Evolutionary conservation across 2,329 filamentous ascomycete genomes (phyloP), one percentile per base, ranked within the genome.

Genomic region (Ceratocystis huliohia): DNA sequence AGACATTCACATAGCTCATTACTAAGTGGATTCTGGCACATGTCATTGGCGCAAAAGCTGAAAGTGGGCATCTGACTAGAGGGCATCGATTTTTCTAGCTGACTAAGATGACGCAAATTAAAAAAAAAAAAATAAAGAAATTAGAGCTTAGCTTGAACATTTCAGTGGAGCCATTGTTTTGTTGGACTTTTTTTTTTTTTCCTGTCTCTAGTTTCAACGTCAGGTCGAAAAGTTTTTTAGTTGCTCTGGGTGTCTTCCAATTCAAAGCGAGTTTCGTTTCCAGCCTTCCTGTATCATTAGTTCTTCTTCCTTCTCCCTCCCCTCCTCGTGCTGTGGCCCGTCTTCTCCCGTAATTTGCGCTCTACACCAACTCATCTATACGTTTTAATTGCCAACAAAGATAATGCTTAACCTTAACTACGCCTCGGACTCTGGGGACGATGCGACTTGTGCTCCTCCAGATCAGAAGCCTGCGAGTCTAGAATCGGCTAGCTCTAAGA

Each of bases 91-190:
- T 44, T 48, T 28, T 13, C 44, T 30, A 37, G 37, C 41, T 66
- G 65, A 66, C 65, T 66, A 66, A 66, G 37, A 67, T 65, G 63
- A 67, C 63, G 66, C 48, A 65, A 13, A 4, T 13, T 10, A 13
- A 1, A 15, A 13, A 41, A 37, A 41, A 13, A 41, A 45, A 61
- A 50, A 33, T 20, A 17, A n/a, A 44, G 4, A 33, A 30, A 50
- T 10, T 48, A 0, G 20, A 22, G 28, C 25, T 33, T 28, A 46
- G 53, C 17, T 48, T 1, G 4, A 56, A 41, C 61, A 46, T 57
- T 63, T 64, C n/a, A 46, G 61, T 66, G 65, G 65, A 25, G 57
- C 45, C 22, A 5, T 56, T 63, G 22, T n/a, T 63, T 59, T 64
- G 44, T 33, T 61, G 41, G 53, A 20, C 17, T 25, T n/a, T 61